Conservation (phyloP, 805 yeast genomes). For the Wickerhamomyces subpelliculosus region DNA sequence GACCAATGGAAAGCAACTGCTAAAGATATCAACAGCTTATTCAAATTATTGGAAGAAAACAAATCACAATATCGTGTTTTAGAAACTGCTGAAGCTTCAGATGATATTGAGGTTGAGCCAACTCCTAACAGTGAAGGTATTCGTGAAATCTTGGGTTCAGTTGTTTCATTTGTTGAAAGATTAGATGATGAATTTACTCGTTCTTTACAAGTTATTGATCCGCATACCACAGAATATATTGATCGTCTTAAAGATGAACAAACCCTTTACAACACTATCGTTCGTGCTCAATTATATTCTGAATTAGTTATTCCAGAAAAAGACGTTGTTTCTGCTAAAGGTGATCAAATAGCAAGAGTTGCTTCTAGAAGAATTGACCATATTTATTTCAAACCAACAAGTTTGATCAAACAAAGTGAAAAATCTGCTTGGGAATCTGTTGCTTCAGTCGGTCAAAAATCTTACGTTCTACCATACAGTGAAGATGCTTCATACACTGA, state of each 20-base stretch:
- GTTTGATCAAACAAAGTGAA: constrained; percentile 66
- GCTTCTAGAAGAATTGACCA: constrained; percentile 83
- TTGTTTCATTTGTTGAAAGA: constrained; percentile 83
- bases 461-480: constrained; percentile 22
- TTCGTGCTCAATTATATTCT: constrained; percentile 81
- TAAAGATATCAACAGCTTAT: constrained; percentile 52
- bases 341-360: constrained; percentile 61
- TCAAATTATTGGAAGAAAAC: constrained; percentile 63
- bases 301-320: constrained; percentile 51
- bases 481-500: constrained; percentile 36
- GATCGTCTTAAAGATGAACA: constrained; percentile 86
- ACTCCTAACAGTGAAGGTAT: constrained; percentile 58
- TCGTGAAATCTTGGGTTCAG: constrained; percentile 72
- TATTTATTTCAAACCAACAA: constrained; percentile 84
- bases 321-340: constrained; percentile 21
- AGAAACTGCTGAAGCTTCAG: constrained; percentile 65
- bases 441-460: constrained; percentile 15
- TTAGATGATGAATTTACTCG: constrained; percentile 90
- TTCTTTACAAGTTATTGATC: constrained; percentile 83
- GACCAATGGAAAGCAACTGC: constrained; percentile 74
- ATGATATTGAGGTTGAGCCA: constrained; percentile 71
- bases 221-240: constrained; percentile 91
- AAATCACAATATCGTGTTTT: constrained; percentile 53
- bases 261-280: constrained; percentile 62
- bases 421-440: constrained; percentile 63